These are phyloP conservation scores for Musa balbisiana DNA, from an alignment of 202 grass and related monocot species.

Conservation along the genomic window DNA sequence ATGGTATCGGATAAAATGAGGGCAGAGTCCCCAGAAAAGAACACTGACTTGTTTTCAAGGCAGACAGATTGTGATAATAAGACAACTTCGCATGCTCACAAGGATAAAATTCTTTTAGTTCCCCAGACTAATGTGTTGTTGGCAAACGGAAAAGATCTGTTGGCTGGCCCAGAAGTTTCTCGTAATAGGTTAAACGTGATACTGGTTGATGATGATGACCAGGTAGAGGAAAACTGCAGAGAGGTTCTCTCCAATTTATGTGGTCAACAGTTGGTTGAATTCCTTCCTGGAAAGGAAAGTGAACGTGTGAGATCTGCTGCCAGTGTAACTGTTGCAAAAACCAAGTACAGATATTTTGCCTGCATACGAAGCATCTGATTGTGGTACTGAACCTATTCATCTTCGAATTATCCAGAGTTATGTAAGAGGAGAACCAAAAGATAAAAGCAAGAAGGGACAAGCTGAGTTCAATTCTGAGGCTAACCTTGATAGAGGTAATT, in stretches of 20 bases:
- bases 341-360: conserved; percentile 26
- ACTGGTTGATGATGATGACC: background rate
- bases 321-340: conserved; percentile 15
- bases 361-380: conserved; percentile 24
- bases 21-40: background rate
- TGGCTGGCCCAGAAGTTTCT: background rate
- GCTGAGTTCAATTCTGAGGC: conserved; percentile 13
- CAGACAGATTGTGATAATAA: conserved; percentile 25
- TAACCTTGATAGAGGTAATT: conserved; percentile 16
- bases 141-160: conserved; percentile 27
- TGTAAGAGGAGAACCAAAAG: conserved; percentile 28
- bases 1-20: too few relatives aligned
- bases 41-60: background rate
- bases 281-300: background rate
- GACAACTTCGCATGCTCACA: conserved; percentile 32
- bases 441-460: conserved; percentile 29
- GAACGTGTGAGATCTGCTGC: conserved; percentile 6
- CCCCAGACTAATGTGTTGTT: conserved; percentile 27
- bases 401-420: conserved; percentile 21
- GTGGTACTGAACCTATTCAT: conserved; percentile 21
- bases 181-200: background rate
- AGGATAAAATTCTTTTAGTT: conserved; percentile 27
- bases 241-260: conserved; percentile 20
- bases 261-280: conserved; percentile 8
- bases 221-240: conserved; percentile 18